These are phyloP conservation scores for Murraya paniculata DNA, from an alignment of 345 rosid species.

Conservation along the genomic window DNA sequence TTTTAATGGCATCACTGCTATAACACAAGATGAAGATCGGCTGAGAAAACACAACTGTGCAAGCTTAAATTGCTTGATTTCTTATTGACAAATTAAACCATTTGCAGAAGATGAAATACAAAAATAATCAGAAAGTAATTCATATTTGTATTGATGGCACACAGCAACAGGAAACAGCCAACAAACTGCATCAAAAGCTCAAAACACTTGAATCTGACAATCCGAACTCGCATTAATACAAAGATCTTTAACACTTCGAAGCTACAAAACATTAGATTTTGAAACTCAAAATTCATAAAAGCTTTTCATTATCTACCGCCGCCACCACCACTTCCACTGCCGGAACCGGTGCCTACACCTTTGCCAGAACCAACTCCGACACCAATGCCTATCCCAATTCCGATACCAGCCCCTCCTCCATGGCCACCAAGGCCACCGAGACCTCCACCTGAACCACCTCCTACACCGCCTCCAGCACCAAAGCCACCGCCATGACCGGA, in stretches of 20 bases:
- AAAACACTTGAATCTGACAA: background rate
- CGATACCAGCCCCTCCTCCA: conserved; percentile 31
- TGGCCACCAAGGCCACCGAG: background rate
- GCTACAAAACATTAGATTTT: background rate
- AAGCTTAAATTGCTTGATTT: too few species aligned
- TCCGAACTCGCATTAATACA: background rate
- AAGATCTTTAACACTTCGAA: background rate
- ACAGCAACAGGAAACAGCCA: background rate
- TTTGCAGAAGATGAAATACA: background rate
- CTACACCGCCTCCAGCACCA: conserved; percentile 44
- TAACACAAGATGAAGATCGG: background rate
- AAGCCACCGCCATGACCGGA: conserved; percentile 57
- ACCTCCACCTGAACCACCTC: conserved; percentile 12
- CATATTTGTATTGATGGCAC: background rate
- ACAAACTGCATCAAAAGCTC: background rate
- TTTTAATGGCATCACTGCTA: background rate
- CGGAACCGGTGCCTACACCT: conserved; percentile 24
- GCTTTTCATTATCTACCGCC: conserved; percentile 2
- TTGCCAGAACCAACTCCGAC: conserved; percentile 23
- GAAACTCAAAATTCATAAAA: background rate
- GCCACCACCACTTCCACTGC: conserved; percentile 21
- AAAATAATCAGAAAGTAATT: background rate
- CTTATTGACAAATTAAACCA: background rate
- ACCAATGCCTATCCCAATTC: conserved; percentile 29
- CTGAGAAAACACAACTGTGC: too few species aligned